These are phyloP conservation scores for Pisolithus tinctorius DNA, from an alignment of 768 basidiomycete genomes.

Conservation along the genomic window DNA sequence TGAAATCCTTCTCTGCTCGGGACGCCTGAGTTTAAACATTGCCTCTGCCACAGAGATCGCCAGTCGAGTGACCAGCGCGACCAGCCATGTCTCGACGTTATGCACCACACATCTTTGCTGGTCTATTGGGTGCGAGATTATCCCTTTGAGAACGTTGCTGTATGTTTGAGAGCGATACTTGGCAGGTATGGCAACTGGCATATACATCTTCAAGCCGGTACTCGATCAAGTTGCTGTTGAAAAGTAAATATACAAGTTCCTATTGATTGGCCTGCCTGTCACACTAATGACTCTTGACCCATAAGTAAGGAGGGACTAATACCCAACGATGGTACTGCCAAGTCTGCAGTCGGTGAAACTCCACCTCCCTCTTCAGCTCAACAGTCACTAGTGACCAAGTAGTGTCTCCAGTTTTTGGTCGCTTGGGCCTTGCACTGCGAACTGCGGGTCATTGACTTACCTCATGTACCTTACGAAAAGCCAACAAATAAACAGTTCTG, in stretches of 20 bases:
- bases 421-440: background rate
- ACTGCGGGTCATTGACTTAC: background rate
- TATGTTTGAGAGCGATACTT: background rate
- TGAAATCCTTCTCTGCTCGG: background rate
- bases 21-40: too few species aligned
- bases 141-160: background rate
- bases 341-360: slow-evolving; percentile 1
- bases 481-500: slow-evolving; percentile 12
- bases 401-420: background rate
- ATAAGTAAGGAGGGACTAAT: slow-evolving; percentile 8
- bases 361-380: background rate
- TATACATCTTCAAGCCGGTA: slow-evolving; percentile 60
- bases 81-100: slow-evolving; percentile 32
- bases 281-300: slow-evolving; percentile 2
- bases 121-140: slow-evolving; percentile 41
- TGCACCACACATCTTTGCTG: slow-evolving; percentile 49
- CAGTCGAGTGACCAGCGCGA: too few species aligned
- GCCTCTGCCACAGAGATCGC: background rate
- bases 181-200: slow-evolving; percentile 53
- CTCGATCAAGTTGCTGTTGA: slow-evolving; percentile 16
- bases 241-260: slow-evolving; percentile 9
- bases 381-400: slow-evolving; percentile 7
- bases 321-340: background rate
- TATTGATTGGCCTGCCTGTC: background rate
- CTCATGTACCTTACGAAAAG: slow-evolving; percentile 8